These are phyloP conservation scores for Plasmodium fragile DNA, from an alignment of 169 alveolate species.

Conservation along the genomic window DNA sequence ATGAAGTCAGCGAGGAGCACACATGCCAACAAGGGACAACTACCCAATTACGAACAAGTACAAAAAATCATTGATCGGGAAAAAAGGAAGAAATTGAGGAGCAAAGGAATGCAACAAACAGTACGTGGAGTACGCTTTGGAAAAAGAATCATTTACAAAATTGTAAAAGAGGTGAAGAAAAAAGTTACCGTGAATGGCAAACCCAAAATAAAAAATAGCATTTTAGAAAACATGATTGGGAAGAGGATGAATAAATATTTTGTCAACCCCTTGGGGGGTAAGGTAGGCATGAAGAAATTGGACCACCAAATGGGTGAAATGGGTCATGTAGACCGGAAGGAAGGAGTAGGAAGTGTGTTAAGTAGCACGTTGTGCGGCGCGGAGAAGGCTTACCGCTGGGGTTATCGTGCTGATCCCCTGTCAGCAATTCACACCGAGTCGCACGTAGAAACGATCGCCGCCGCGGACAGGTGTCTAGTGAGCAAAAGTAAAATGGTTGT, in stretches of 20 bases:
- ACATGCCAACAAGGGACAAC: background rate
- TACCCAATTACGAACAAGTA: background rate
- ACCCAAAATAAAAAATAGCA: slow-evolving; percentile 15
- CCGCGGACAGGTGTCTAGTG: background rate
- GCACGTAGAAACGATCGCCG: background rate
- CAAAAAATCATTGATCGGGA: background rate
- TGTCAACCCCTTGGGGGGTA: background rate
- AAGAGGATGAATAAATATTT: slow-evolving; percentile 28
- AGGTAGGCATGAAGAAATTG: background rate
- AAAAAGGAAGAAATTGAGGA: background rate
- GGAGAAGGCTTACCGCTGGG: background rate
- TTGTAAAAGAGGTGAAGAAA: slow-evolving; percentile 45
- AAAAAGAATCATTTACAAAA: slow-evolving; percentile 23
- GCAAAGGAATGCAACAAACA: background rate
- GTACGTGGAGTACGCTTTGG: slow-evolving; percentile 11
- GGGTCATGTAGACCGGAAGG: background rate
- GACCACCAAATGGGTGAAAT: background rate
- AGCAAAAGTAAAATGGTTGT: background rate
- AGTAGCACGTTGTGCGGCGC: background rate
- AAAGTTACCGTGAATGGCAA: slow-evolving; percentile 36
- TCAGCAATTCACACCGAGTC: background rate
- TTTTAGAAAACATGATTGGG: slow-evolving; percentile 21
- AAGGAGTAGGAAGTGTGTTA: background rate
- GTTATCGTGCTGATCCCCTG: background rate
- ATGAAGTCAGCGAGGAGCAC: background rate